A percentile compares a stretch with the other conserved stretches of the same genome.
phyloP scores from a whole-genome alignment of 345 rosid species.

The Conringia planisiliqua region DNA sequence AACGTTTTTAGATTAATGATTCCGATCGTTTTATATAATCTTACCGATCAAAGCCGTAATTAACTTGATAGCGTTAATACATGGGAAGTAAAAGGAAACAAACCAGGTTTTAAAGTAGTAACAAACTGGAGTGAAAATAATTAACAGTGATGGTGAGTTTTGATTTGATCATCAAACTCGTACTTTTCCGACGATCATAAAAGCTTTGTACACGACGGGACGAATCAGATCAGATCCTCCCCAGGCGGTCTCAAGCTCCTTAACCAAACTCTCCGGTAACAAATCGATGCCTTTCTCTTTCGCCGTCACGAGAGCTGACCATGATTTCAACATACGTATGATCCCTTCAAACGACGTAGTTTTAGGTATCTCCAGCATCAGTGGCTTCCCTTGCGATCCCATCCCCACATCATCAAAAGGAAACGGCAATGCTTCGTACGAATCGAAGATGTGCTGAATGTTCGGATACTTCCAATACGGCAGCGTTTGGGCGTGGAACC shows the following conservation, averaged over 20 bases:
- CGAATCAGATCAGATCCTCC: slow-evolving; percentile 47
- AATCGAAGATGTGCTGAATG: slow-evolving; percentile 38
- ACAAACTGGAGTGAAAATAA: not conserved
- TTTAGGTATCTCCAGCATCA: slow-evolving; percentile 49
- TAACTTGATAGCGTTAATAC: not conserved
- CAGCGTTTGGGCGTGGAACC: slow-evolving; percentile 43
- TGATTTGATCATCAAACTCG: not conserved
- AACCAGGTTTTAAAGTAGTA: not conserved
- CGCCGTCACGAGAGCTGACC: slow-evolving; percentile 49
- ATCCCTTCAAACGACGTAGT: slow-evolving; percentile 52
- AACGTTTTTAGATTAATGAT: too few species aligned
- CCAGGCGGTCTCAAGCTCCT: slow-evolving; percentile 53
- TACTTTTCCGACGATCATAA: slow-evolving; percentile 58
- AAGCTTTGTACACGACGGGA: slow-evolving; percentile 45
- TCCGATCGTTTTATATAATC: too few species aligned
- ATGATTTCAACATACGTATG: slow-evolving; percentile 44
- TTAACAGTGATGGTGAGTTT: not conserved
- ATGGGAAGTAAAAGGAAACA: not conserved
- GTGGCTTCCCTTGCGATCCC: slow-evolving; percentile 57
- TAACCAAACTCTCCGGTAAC: slow-evolving; percentile 43
- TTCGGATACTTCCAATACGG: slow-evolving; percentile 45
- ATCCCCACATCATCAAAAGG: slow-evolving; percentile 58
- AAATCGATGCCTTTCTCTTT: slow-evolving; percentile 61
- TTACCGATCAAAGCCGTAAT: too few species aligned
- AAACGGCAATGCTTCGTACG: slow-evolving; percentile 55